These are phyloP conservation scores for Magnaporthiopsis incrustans DNA, from an alignment of 2,329 filamentous ascomycete genomes.

Conservation along the genomic window DNA sequence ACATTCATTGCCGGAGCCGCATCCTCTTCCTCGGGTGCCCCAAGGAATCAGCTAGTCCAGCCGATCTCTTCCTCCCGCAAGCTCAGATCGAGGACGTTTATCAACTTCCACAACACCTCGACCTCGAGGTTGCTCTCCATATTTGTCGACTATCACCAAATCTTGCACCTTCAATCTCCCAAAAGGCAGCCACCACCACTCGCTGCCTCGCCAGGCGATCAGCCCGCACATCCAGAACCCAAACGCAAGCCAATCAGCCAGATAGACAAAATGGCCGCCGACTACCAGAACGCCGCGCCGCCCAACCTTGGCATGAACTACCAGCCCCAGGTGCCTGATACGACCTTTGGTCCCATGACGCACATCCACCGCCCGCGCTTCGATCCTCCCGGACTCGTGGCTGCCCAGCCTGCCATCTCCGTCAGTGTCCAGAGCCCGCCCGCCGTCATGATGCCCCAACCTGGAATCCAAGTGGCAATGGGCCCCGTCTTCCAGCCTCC, in stretches of 20 bases:
- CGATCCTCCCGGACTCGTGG: constrained; percentile 27
- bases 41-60: not conserved
- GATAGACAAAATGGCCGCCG: constrained; percentile 23
- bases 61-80: not conserved
- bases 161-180: not conserved
- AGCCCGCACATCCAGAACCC: not conserved
- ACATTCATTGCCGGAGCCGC: not conserved
- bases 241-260: not conserved
- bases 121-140: not conserved
- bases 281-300: constrained; percentile 35
- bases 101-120: not conserved
- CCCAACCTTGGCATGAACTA: constrained; percentile 40
- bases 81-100: not conserved
- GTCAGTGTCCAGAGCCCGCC: constrained; percentile 7
- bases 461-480: constrained; percentile 3
- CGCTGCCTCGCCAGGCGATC: not conserved
- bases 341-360: constrained; percentile 44
- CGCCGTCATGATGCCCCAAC: not conserved
- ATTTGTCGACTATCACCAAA: not conserved
- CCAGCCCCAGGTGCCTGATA: constrained; percentile 51
- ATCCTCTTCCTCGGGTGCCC: not conserved
- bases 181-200: not conserved
- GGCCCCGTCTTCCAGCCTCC: not conserved
- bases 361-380: constrained; percentile 49
- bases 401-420: constrained; percentile 13